A percentile compares a stretch with the other conserved stretches of the same genome.
These are phyloP conservation scores for Rosa multiflora DNA, from an alignment of 306 rosid genomes.

Conservation along the genomic window DNA sequence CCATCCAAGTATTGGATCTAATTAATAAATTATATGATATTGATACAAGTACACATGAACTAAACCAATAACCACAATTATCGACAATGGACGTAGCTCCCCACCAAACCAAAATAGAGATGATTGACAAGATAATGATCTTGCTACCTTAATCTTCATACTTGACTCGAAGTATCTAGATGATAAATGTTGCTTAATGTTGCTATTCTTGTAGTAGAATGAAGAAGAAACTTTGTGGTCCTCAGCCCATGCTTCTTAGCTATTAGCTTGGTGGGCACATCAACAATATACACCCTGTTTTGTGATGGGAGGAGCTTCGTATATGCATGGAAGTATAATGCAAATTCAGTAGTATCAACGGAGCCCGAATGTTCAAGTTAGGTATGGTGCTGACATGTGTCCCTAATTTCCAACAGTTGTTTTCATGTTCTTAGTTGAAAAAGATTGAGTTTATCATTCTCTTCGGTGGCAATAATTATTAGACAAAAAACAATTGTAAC, in stretches of 20 bases:
- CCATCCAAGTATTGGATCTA: background rate
- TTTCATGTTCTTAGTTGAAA: no score
- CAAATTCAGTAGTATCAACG: background rate
- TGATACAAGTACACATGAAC: background rate
- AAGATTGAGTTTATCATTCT: no score
- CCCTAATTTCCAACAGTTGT: no score
- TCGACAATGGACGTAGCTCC: no score
- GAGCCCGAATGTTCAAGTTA: background rate
- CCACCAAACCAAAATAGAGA: background rate
- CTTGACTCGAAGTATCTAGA: background rate
- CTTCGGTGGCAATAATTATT: no score
- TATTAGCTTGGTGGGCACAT: background rate
- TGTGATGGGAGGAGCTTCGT: background rate
- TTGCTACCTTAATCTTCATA: background rate
- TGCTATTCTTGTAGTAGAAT: background rate
- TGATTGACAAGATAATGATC: background rate
- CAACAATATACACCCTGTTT: background rate
- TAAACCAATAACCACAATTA: no score
- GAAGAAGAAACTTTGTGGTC: background rate
- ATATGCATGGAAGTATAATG: background rate
- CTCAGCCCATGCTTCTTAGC: background rate
- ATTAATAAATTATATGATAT: background rate
- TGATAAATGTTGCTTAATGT: background rate
- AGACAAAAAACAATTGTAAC: no score
- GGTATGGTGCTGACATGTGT: background rate